A percentile compares a stretch with the other conserved stretches of the same genome.
Conservation (phyloP, 179 eudicot genomes). For the Carnegiea gigantea region DNA sequence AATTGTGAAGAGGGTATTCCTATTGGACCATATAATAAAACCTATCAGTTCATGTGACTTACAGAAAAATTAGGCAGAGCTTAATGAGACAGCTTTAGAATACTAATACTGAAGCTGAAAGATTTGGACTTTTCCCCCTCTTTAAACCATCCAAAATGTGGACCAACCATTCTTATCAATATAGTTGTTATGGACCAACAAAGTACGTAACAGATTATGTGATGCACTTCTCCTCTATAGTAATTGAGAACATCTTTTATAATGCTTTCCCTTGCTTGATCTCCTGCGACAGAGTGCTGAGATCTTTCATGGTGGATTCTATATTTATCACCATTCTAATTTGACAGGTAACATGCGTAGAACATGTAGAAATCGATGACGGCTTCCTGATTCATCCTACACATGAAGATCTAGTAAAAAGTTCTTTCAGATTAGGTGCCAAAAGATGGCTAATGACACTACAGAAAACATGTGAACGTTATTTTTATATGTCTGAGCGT, state of each 20-base stretch:
- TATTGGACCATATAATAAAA: neutral
- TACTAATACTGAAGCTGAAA: neutral
- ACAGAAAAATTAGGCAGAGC: neutral
- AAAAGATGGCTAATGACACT: slow-evolving; percentile 62
- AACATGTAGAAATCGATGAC: slow-evolving; percentile 68
- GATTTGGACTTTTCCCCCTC: neutral
- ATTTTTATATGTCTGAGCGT: slow-evolving; percentile 33
- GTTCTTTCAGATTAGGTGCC: slow-evolving; percentile 60
- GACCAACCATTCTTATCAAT: neutral
- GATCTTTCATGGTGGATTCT: slow-evolving; percentile 2
- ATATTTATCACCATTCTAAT: slow-evolving; percentile 7
- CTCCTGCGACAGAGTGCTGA: neutral
- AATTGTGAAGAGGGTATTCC: neutral
- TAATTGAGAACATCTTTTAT: neutral
- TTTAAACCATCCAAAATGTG: neutral
- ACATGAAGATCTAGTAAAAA: slow-evolving; percentile 39
- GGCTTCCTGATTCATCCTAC: slow-evolving; percentile 33
- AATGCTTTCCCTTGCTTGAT: slow-evolving; percentile 6
- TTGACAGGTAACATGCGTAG: slow-evolving; percentile 53
- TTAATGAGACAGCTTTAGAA: neutral
- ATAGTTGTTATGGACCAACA: neutral
- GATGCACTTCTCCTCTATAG: neutral
- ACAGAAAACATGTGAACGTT: slow-evolving; percentile 53
- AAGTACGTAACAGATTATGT: too few species aligned
- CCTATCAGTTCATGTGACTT: neutral